Percentiles rank a stretch among this genome's conserved stretches.
phyloP scores from a whole-genome alignment of 2,329 filamentous ascomycete genomes.

The Trichoderma harzianum region DNA sequence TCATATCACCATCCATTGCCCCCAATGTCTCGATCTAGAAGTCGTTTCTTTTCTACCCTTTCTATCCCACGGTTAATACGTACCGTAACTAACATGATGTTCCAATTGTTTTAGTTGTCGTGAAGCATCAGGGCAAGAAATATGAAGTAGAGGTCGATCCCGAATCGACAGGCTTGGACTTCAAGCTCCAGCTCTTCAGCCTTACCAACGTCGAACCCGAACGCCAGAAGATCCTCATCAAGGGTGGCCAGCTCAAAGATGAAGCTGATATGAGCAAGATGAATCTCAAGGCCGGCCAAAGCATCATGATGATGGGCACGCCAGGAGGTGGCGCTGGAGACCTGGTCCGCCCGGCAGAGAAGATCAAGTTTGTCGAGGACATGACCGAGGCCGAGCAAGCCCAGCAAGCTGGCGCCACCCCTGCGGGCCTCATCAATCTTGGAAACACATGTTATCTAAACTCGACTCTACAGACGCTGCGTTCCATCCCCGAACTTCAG shows the following conservation, averaged over 20 bases:
- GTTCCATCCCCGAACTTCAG: slow-evolving; percentile 86
- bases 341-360: slow-evolving; percentile 71
- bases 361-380: slow-evolving; percentile 88
- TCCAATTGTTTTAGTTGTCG: slow-evolving; percentile 60
- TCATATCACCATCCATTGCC: not conserved
- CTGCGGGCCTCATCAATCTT: slow-evolving; percentile 84
- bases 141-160: slow-evolving; percentile 91
- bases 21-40: not conserved
- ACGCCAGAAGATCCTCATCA: slow-evolving; percentile 92
- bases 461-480: slow-evolving; percentile 88
- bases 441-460: slow-evolving; percentile 99
- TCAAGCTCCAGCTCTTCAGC: slow-evolving; percentile 95
- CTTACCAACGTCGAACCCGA: slow-evolving; percentile 94
- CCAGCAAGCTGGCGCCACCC: slow-evolving; percentile 75
- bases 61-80: not conserved
- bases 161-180: slow-evolving; percentile 78
- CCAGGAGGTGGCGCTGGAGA: slow-evolving; percentile 62
- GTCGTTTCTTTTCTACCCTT: not conserved
- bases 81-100: not conserved
- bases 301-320: slow-evolving; percentile 95
- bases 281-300: slow-evolving; percentile 79
- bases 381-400: slow-evolving; percentile 95
- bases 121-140: slow-evolving; percentile 94
- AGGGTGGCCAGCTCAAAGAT: slow-evolving; percentile 93
- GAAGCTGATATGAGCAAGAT: slow-evolving; percentile 82